Base-by-base conservation (phyloP, 768 basidiomycete species). In the Gloeostereum incarnatum region DNA sequence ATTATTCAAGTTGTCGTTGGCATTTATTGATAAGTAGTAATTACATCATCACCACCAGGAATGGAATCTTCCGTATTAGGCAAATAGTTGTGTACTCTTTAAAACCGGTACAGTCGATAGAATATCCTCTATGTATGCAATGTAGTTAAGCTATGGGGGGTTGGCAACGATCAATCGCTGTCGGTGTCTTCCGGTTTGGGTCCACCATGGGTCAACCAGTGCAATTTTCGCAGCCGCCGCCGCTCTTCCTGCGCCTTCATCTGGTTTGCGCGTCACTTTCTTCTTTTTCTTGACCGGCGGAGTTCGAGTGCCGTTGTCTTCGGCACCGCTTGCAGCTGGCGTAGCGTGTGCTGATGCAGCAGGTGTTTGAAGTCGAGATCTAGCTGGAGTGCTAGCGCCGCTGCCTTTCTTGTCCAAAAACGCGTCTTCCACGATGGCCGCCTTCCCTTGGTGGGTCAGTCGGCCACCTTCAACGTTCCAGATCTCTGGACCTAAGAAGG, bases 381-480 rank as follows among this genome's bases (percentile, higher is more conserved):
- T 68, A 13, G 65, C 71, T 26, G 85, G 83, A 1, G 86, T 88
- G 49, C 80, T 83, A 11, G 62, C 52, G 17, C 78, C 77, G 50
- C 82, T 86, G 31, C 81, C 81, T 57, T 68, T 81, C 57, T 76
- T 81, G 43, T 86, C 81, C 38, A 74, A 68, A 54, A 93, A 82
- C 2, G 74, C 74, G 49, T 93, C 91, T 50, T 97, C 93, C 31
- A 91, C 69, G 31, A 91, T 67, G 10, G 87, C 78, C 3, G 71
- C 65, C 61, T 96, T 97, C 52, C 93, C 93, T 66, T 90, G 80
- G 48, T 86, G 86, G 23, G 80, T 80, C 62, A 98, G 69, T 20
- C 73, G 73, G 8, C 93, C 93, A 35, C 59, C 78, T 35, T 93
- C 89, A 50, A 98, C 78, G 52, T 93, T 73, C 93, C 94, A 98